Evolutionary conservation across 495 filamentous ascomycete genomes (phyloP), one percentile per base, ranked within the genome.

Genomic region (Tuber umbilicatum): DNA sequence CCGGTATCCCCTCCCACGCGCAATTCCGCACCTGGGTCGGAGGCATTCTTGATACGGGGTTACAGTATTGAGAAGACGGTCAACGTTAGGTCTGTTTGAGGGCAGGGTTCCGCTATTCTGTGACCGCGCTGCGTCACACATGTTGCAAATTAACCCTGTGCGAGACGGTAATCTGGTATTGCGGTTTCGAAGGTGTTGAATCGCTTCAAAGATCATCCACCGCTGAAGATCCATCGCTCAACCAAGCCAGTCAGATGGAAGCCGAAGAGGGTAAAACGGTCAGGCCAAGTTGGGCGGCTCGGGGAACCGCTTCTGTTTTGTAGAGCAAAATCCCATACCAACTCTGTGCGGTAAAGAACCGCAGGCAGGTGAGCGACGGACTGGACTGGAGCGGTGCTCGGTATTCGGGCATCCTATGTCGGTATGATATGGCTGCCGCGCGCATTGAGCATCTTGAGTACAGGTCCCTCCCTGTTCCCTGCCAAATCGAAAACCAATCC

Each of bases 391-490:
- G 55, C 14, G 27, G 55, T 17, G 14, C 27, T 19, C 55, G 16
- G 6, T 64, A 27, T 35, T 64, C 12, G 27, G 35, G 55, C 16
- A 64, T 4, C 45, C n/a, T 17, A 16, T 35, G 55, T 64, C 2
- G 55, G 12, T 35, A 64, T 35, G 55, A 64, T 64, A 35, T 64
- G 72, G 75, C 75, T 78, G 42, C 76, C 70, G 74, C 74, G 76
- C 77, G 76, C 77, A 79, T 79, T 79, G 77, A 79, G 77, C 76
- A 78, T 78, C 77, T 79, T 55, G 77, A 69, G 76, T 79, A 71
- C 76, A 71, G 73, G 68, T 68, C 27, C 75, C 73, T 68, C 27
- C 75, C 73, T 67, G 45, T 67, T 64, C 73, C 71, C 42, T 75
- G 73, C 71, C 69, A 45, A 74, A 74, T 74, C 21, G 68, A 78